Evolutionary conservation across 345 rosid species (phyloP).

Genomic region (Citrus australasica): DNA sequence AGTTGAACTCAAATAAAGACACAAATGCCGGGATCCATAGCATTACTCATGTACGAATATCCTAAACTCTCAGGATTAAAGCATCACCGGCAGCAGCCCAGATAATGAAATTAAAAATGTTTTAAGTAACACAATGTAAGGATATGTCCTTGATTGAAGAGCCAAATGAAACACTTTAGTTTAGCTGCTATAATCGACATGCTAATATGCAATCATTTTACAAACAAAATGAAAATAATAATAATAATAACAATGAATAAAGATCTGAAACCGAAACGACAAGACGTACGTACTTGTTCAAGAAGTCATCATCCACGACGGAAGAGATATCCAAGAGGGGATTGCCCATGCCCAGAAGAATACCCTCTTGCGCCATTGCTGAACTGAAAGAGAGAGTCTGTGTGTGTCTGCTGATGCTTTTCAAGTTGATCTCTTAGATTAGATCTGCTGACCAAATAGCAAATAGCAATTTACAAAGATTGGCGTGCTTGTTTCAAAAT

Average conservation of each 20-base stretch:
- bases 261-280: neutral
- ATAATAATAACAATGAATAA: too few relatives aligned
- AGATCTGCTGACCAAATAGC: neutral
- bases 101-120: neutral
- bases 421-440: neutral
- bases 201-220: too few relatives aligned
- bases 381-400: too few relatives aligned
- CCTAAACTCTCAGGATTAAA: neutral
- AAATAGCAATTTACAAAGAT: too few relatives aligned
- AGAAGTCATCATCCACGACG: slow-evolving; percentile 83
- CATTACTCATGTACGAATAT: neutral
- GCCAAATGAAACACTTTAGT: too few relatives aligned
- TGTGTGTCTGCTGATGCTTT: neutral
- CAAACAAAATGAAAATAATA: too few relatives aligned
- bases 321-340: slow-evolving; percentile 98
- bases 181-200: too few relatives aligned
- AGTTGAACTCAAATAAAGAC: too few relatives aligned
- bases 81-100: neutral
- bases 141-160: too few relatives aligned
- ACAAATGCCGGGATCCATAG: too few relatives aligned
- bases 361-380: slow-evolving; percentile 58
- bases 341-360: slow-evolving; percentile 90
- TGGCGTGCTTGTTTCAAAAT: too few relatives aligned
- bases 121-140: too few relatives aligned
- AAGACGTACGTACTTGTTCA: slow-evolving; percentile 43